A percentile compares a stretch with the other conserved stretches of the same genome.
phyloP scores from a whole-genome alignment of 2,329 filamentous ascomycete genomes.

The Neonectria sp. region DNA sequence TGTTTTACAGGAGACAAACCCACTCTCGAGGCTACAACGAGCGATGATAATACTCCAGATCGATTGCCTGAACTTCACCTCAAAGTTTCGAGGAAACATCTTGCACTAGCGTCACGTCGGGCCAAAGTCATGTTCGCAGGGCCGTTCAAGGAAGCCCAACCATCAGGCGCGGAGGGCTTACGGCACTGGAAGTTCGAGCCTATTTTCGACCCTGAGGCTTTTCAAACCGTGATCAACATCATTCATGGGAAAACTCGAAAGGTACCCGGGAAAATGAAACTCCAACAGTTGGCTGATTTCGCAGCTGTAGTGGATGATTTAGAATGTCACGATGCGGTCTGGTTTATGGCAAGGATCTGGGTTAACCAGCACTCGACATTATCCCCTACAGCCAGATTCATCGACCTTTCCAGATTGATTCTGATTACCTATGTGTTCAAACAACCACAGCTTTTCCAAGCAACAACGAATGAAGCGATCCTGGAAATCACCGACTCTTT shows the following conservation, averaged over 20 bases:
- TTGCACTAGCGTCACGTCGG: slow-evolving; percentile 7
- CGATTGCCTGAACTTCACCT: background rate
- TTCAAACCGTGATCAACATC: slow-evolving; percentile 36
- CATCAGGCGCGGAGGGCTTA: background rate
- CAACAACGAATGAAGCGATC: slow-evolving; percentile 14
- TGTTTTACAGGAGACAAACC: background rate
- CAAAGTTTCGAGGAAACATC: slow-evolving; percentile 26
- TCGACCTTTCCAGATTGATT: slow-evolving; percentile 9
- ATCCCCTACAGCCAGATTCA: background rate
- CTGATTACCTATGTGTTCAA: slow-evolving; percentile 32
- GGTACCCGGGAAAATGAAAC: slow-evolving; percentile 12
- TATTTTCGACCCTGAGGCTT: slow-evolving; percentile 36
- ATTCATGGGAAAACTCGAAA: slow-evolving; percentile 32
- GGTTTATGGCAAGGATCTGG: slow-evolving; percentile 14
- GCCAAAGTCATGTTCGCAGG: slow-evolving; percentile 17
- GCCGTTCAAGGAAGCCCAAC: background rate
- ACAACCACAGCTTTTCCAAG: slow-evolving; percentile 11
- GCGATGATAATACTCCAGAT: too few species aligned
- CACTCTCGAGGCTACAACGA: background rate
- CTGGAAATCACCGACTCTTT: background rate
- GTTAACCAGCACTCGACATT: background rate
- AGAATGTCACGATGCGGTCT: slow-evolving; percentile 34
- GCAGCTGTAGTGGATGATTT: slow-evolving; percentile 37
- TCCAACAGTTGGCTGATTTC: slow-evolving; percentile 30
- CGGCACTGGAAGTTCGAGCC: slow-evolving; percentile 30